A percentile compares a stretch with the other conserved stretches of the same genome.
These are phyloP conservation scores for Apiospora hydei DNA, from an alignment of 2,329 filamentous ascomycete genomes.

Conservation along the genomic window DNA sequence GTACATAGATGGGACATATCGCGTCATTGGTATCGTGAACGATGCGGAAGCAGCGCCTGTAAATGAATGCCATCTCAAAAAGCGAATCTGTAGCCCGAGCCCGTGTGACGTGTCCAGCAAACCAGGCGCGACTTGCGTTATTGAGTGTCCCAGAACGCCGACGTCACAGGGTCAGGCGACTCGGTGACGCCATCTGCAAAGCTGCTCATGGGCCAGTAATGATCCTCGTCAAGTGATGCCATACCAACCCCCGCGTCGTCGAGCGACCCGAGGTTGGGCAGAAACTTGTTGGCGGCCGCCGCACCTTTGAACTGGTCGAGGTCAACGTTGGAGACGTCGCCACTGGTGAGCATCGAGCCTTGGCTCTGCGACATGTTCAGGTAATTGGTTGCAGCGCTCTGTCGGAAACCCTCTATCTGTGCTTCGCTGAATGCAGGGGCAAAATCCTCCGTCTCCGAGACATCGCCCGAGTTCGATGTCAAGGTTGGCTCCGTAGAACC, in stretches of 20 bases:
- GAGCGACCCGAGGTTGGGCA: conserved; percentile 48
- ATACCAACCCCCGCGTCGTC: conserved; percentile 51
- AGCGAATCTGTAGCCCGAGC: conserved; percentile 2
- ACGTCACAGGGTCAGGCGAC: conserved; percentile 43
- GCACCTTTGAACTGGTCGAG: conserved; percentile 63
- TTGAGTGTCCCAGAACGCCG: conserved; percentile 40
- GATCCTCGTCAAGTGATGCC: conserved; percentile 55
- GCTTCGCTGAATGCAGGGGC: conserved; percentile 49
- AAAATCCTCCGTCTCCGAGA: conserved; percentile 71
- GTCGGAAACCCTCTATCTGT: conserved; percentile 57
- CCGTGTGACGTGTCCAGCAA: background rate
- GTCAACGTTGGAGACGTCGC: conserved; percentile 59
- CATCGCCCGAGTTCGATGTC: conserved; percentile 70
- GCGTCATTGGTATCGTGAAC: conserved; percentile 25
- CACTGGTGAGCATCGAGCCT: conserved; percentile 47
- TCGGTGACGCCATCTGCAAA: conserved; percentile 46
- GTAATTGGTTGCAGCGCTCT: conserved; percentile 56
- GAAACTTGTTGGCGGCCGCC: conserved; percentile 54
- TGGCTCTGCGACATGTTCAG: conserved; percentile 54
- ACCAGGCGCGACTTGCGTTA: background rate
- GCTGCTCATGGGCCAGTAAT: conserved; percentile 49
- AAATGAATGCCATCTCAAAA: conserved; percentile 8
- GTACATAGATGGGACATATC: conserved; percentile 1
- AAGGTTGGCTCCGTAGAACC: conserved; percentile 58
- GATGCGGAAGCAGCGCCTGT: conserved; percentile 14